These are phyloP conservation scores for Populus pruinosa DNA, from an alignment of 345 rosid genomes.

Conservation along the genomic window DNA sequence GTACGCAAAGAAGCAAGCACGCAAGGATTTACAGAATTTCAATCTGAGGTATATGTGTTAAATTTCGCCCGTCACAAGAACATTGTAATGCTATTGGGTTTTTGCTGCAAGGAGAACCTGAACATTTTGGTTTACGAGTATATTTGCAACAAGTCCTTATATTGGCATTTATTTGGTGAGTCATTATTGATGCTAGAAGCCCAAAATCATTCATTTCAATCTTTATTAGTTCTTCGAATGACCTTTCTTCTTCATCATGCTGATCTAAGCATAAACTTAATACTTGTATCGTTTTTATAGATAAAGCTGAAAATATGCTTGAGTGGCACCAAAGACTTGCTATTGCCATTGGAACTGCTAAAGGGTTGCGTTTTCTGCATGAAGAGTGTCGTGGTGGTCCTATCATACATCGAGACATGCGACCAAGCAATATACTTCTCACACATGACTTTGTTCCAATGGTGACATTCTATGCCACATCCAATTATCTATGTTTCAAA, in stretches of 20 bases:
- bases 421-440: slow-evolving; percentile 60
- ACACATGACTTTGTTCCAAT: slow-evolving; percentile 66
- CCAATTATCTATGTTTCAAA: neutral
- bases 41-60: slow-evolving; percentile 48
- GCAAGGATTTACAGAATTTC: slow-evolving; percentile 54
- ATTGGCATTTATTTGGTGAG: slow-evolving; percentile 66
- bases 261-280: neutral
- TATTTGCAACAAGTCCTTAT: slow-evolving; percentile 61
- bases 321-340: slow-evolving; percentile 61
- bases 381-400: slow-evolving; percentile 68
- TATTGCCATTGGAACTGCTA: slow-evolving; percentile 57
- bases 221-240: neutral
- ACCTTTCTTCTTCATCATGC: neutral
- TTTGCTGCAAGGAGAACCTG: slow-evolving; percentile 57
- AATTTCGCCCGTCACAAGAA: slow-evolving; percentile 68
- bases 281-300: slow-evolving; percentile 16
- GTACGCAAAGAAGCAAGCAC: slow-evolving; percentile 54
- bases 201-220: neutral
- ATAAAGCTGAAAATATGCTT: slow-evolving; percentile 31
- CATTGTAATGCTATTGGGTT: slow-evolving; percentile 65
- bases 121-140: slow-evolving; percentile 65
- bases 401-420: slow-evolving; percentile 54
- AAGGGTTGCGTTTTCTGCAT: slow-evolving; percentile 57
- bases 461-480: slow-evolving; percentile 27
- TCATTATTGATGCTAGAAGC: neutral